Conservation (phyloP, 2,329 filamentous ascomycete species). For the Pseudogymnoascus sp. region DNA sequence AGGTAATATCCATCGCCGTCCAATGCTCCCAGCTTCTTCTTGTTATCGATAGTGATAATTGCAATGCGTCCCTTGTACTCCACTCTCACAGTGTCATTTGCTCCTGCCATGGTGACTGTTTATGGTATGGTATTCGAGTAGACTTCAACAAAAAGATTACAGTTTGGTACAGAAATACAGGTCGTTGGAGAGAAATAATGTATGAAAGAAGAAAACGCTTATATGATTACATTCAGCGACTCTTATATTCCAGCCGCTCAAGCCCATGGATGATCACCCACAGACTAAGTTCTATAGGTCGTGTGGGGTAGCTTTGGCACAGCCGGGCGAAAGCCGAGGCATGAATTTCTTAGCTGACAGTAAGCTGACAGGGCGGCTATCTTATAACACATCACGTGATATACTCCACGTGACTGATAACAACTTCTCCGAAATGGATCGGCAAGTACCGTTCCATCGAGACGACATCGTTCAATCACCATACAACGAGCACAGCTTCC, state of each 20-base stretch:
- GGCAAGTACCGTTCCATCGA: slow-evolving; percentile 2
- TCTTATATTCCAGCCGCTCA: background rate
- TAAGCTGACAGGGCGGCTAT: background rate
- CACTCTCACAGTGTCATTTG: slow-evolving; percentile 28
- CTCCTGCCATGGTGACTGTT: background rate
- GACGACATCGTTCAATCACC: background rate
- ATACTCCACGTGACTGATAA: background rate
- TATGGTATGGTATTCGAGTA: background rate
- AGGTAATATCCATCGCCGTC: slow-evolving; percentile 65
- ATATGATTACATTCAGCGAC: background rate
- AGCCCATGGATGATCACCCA: background rate
- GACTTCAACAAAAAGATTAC: background rate
- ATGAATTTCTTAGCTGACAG: background rate
- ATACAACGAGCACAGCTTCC: background rate
- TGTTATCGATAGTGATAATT: slow-evolving; percentile 77
- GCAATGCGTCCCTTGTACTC: slow-evolving; percentile 63
- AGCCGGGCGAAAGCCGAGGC: slow-evolving; percentile 3
- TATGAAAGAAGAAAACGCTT: background rate
- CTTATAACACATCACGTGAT: background rate
- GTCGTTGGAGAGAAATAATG: background rate
- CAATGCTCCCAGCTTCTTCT: slow-evolving; percentile 81
- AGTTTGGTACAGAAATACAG: background rate
- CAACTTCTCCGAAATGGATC: background rate
- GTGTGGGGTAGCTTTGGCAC: slow-evolving; percentile 1
- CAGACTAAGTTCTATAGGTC: background rate